Percentiles rank a stretch among this genome's conserved stretches.
These are phyloP conservation scores for Laguncularia racemosa DNA, from an alignment of 345 rosid genomes.

Conservation along the genomic window DNA sequence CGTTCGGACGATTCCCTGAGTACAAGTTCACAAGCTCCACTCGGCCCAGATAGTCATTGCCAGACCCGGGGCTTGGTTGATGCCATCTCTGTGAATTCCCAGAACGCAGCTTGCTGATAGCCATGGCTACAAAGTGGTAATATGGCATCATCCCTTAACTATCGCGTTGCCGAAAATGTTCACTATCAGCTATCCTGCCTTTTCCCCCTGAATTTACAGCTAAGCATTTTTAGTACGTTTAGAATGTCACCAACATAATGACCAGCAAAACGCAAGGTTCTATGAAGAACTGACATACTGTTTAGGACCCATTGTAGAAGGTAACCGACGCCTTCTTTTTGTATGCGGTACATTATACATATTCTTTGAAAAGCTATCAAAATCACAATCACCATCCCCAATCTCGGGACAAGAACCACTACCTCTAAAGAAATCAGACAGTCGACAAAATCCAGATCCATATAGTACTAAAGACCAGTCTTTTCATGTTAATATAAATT, in stretches of 20 bases:
- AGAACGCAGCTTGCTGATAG: slow-evolving; percentile 42
- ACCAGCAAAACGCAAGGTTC: background rate
- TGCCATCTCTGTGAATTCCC: slow-evolving; percentile 46
- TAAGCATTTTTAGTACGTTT: background rate
- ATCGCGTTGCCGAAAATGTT: slow-evolving; percentile 78
- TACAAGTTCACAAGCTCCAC: slow-evolving; percentile 52
- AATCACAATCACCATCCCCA: too few relatives aligned
- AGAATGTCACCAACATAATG: background rate
- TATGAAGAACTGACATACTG: too few relatives aligned
- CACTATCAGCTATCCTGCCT: slow-evolving; percentile 57
- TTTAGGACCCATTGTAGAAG: too few relatives aligned
- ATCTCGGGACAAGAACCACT: too few relatives aligned
- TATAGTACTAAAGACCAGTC: too few relatives aligned
- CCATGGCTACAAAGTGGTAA: slow-evolving; percentile 49
- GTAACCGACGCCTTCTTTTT: too few relatives aligned
- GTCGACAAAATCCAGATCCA: too few relatives aligned
- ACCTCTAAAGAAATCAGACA: too few relatives aligned
- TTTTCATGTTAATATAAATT: too few relatives aligned
- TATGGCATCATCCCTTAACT: slow-evolving; percentile 59
- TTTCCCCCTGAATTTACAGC: slow-evolving; percentile 45
- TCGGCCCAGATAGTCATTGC: background rate
- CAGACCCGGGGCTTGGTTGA: slow-evolving; percentile 12
- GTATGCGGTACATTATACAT: too few relatives aligned
- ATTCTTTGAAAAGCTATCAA: too few relatives aligned
- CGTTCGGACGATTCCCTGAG: slow-evolving; percentile 21